phyloP scores from a whole-genome alignment of 768 basidiomycete species.

The Serpula lacrymans region DNA sequence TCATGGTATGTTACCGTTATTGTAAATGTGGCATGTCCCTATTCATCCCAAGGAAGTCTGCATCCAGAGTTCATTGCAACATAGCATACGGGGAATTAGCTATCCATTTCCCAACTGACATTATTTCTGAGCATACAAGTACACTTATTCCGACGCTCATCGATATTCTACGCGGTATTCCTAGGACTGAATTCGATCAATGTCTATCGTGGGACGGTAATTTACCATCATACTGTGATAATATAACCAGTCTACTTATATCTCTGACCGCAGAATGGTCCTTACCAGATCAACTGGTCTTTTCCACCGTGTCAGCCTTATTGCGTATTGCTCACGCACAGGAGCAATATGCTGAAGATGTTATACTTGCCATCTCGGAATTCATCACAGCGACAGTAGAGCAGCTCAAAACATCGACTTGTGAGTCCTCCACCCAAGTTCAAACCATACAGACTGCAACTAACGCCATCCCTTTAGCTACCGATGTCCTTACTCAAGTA shows the following conservation, averaged over 20 bases:
- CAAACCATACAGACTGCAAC: background rate
- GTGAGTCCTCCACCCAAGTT: conserved; percentile 37
- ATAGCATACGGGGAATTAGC: conserved; percentile 83
- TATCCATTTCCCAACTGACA: conserved; percentile 53
- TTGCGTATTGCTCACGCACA: conserved; percentile 60
- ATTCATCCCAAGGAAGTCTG: conserved; percentile 42
- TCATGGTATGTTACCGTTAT: conserved; percentile 49
- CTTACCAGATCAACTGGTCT: conserved; percentile 80
- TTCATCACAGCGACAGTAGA: conserved; percentile 59
- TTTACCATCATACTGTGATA: conserved; percentile 9
- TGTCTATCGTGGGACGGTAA: conserved; percentile 80
- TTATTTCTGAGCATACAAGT: conserved; percentile 49
- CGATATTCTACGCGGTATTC: conserved; percentile 68
- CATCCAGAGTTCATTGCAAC: conserved; percentile 72
- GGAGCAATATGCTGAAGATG: conserved; percentile 43
- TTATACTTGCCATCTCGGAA: conserved; percentile 55
- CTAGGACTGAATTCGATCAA: conserved; percentile 72
- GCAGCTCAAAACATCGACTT: conserved; percentile 47
- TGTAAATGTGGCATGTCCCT: conserved; percentile 2
- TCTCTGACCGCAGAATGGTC: conserved; percentile 65
- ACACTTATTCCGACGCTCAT: conserved; percentile 57
- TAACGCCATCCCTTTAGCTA: conserved; percentile 44
- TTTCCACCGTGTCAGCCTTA: conserved; percentile 72
- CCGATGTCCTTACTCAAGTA: conserved; percentile 69
- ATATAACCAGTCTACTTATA: conserved; percentile 3